Conservation (phyloP, 2,329 filamentous ascomycete species). For the Clonostachys solani region DNA sequence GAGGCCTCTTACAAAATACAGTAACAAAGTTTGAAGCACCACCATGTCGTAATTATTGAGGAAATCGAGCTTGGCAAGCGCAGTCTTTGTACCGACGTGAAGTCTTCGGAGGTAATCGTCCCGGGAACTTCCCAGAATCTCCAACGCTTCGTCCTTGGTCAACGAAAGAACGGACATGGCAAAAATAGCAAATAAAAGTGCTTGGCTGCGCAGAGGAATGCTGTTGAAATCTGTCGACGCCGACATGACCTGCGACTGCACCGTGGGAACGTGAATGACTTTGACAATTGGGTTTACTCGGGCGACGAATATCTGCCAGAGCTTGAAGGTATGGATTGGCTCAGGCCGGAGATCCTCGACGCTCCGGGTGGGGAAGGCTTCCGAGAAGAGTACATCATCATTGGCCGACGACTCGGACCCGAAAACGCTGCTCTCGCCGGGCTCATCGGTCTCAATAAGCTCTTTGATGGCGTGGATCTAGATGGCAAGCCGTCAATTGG, state of each 20-base stretch:
- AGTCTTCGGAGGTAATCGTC: slow-evolving; percentile 47
- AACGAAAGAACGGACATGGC: slow-evolving; percentile 56
- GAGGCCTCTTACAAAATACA: slow-evolving; percentile 44
- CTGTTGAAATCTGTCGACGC: slow-evolving; percentile 51
- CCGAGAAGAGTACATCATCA: slow-evolving; percentile 41
- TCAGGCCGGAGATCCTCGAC: slow-evolving; percentile 57
- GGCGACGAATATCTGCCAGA: slow-evolving; percentile 73
- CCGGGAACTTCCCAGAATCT: slow-evolving; percentile 42
- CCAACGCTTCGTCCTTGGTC: slow-evolving; percentile 46
- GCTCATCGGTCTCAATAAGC: slow-evolving; percentile 46
- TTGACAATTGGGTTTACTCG: slow-evolving; percentile 74
- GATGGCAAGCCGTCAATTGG: not conserved
- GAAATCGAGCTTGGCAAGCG: slow-evolving; percentile 50
- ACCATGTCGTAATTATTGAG: slow-evolving; percentile 53
- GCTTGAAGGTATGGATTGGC: slow-evolving; percentile 59
- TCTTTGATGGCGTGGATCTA: slow-evolving; percentile 55
- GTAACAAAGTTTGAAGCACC: slow-evolving; percentile 54
- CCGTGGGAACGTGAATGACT: slow-evolving; percentile 64
- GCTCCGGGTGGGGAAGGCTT: slow-evolving; percentile 29
- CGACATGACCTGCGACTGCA: slow-evolving; percentile 62
- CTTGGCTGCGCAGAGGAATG: slow-evolving; percentile 54
- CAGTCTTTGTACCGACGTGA: slow-evolving; percentile 43
- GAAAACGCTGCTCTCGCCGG: slow-evolving; percentile 41
- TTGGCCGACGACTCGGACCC: slow-evolving; percentile 49
- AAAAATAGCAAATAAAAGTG: slow-evolving; percentile 63